Evolutionary conservation across 139 green algal genomes (phyloP).

Genomic region (Chlorella sp.): DNA sequence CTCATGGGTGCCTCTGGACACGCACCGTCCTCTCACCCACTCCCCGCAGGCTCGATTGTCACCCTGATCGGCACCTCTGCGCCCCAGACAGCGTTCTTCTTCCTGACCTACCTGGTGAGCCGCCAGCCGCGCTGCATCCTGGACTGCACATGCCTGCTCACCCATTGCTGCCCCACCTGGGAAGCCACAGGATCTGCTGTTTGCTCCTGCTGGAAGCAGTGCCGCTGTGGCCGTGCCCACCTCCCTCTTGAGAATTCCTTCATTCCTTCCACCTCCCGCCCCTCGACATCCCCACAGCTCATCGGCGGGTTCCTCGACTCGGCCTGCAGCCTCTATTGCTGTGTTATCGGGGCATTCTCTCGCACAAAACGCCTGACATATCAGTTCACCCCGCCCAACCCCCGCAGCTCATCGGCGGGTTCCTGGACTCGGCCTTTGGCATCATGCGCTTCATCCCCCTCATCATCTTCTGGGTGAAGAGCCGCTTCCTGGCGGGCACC

Average conservation of each 20-base stretch:
- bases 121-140: background rate
- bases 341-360: no score
- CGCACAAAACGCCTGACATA: no score
- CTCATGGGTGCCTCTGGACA: background rate
- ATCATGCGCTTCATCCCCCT: constrained; percentile 30
- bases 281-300: background rate
- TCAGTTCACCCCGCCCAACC: background rate
- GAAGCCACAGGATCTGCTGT: no score
- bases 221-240: no score
- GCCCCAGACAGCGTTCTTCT: constrained; percentile 79
- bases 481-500: constrained; percentile 46
- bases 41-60: constrained; percentile 46
- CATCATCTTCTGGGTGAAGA: constrained; percentile 46
- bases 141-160: no score
- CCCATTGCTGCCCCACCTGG: no score
- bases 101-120: constrained; percentile 68
- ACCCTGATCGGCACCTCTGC: constrained; percentile 66
- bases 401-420: constrained; percentile 8
- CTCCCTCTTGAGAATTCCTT: background rate
- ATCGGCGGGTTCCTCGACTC: constrained; percentile 12
- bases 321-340: no score
- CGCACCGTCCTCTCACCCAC: no score
- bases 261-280: background rate
- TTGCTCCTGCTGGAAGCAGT: no score
- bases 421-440: constrained; percentile 12